A percentile compares a stretch with the other conserved stretches of the same genome.
phyloP scores from a whole-genome alignment of 805 yeast genomes.

The Cyberlindnera meyerae region DNA sequence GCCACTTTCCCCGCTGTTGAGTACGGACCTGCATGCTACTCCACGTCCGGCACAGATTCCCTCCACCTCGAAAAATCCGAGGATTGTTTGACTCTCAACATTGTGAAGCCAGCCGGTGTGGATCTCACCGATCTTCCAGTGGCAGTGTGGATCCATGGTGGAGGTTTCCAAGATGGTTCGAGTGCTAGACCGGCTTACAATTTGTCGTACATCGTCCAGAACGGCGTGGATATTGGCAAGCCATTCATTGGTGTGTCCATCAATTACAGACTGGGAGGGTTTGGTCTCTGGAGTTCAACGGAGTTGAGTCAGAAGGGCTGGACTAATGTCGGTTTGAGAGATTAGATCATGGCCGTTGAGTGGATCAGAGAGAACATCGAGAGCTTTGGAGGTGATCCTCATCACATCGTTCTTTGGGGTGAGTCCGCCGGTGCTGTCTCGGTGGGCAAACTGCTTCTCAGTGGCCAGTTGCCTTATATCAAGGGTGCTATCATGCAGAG shows the following conservation, averaged over 20 bases:
- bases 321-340: conserved; percentile 33
- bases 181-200: conserved; percentile 14
- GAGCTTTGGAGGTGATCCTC: conserved; percentile 34
- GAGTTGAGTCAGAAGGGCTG: conserved; percentile 22
- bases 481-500: conserved; percentile 19
- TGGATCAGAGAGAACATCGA: conserved; percentile 33
- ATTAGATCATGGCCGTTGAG: conserved; percentile 30
- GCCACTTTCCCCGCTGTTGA: conserved; percentile 16
- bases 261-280: conserved; percentile 34
- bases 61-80: conserved; percentile 19
- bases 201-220: conserved; percentile 16
- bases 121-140: conserved; percentile 25
- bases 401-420: conserved; percentile 33
- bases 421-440: conserved; percentile 33
- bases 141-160: conserved; percentile 35
- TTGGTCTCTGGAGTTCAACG: conserved; percentile 30
- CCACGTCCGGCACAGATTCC: conserved; percentile 11
- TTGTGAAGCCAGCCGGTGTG: conserved; percentile 23
- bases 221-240: conserved; percentile 17
- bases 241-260: conserved; percentile 31
- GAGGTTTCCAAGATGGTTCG: conserved; percentile 29
- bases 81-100: conserved; percentile 29
- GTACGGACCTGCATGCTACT: conserved; percentile 24
- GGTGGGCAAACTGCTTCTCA: conserved; percentile 13
- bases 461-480: conserved; percentile 9